phyloP scores from a whole-genome alignment of 352 stramenopile species.

The Phytophthora pseudosyringae region DNA sequence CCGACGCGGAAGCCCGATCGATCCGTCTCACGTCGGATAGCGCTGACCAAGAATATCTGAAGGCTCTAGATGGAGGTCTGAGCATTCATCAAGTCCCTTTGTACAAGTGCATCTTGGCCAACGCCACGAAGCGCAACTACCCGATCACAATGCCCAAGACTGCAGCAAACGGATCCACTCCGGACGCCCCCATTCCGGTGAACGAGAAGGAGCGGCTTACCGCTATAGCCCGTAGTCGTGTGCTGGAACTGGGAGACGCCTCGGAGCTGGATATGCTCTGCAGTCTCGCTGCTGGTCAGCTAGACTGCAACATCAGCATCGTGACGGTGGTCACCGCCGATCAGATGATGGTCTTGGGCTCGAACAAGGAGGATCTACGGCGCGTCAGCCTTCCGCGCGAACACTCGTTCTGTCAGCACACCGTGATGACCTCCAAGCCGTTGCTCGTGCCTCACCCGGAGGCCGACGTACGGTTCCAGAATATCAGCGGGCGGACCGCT shows the following conservation, averaged over 20 bases:
- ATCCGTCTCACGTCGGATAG: constrained; percentile 26
- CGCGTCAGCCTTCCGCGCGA: constrained; percentile 45
- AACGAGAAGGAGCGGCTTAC: constrained; percentile 55
- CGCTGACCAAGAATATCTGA: constrained; percentile 33
- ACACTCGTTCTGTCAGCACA: constrained; percentile 67
- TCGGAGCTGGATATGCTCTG: constrained; percentile 73
- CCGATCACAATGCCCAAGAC: constrained; percentile 35
- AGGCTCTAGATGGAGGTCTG: constrained; percentile 22
- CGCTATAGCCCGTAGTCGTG: constrained; percentile 44
- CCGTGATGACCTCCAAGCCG: constrained; percentile 65
- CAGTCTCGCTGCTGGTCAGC: constrained; percentile 47
- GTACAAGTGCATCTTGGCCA: constrained; percentile 50
- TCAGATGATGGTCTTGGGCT: constrained; percentile 48
- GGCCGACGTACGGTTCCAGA: constrained; percentile 66
- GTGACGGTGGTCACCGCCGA: constrained; percentile 64
- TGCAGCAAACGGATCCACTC: constrained; percentile 29
- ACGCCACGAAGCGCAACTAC: constrained; percentile 48
- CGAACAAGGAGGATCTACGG: constrained; percentile 32
- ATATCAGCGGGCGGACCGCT: constrained; percentile 40
- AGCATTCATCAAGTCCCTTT: constrained; percentile 32
- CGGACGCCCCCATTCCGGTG: constrained; percentile 37
- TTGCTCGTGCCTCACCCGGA: constrained; percentile 61
- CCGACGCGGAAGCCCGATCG: constrained; percentile 8
- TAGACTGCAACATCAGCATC: constrained; percentile 61
- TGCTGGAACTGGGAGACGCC: constrained; percentile 50